A percentile compares a stretch with the other conserved stretches of the same genome.
Evolutionary conservation across 352 stramenopile genomes (phyloP).

Genomic region (Globisporangium solare): DNA sequence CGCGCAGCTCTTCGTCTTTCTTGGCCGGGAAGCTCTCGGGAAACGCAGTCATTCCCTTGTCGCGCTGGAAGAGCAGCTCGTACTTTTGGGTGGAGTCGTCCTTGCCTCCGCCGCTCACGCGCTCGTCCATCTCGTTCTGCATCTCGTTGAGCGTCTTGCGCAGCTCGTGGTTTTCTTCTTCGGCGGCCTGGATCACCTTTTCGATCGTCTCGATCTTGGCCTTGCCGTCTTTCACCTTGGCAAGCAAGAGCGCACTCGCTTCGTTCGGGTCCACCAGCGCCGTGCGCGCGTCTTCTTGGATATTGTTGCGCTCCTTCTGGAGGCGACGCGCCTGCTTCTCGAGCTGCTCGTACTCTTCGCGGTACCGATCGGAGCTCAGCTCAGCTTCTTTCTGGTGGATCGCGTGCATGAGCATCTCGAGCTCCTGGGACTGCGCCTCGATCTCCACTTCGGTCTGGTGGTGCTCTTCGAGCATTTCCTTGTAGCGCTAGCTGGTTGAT

Average conservation of each 20-base stretch:
- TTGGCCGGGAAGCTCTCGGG: slow-evolving; percentile 79
- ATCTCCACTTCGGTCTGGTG: slow-evolving; percentile 71
- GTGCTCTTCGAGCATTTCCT: slow-evolving; percentile 67
- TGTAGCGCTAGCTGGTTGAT: slow-evolving; percentile 88
- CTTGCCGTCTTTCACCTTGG: slow-evolving; percentile 87
- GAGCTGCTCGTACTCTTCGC: slow-evolving; percentile 74
- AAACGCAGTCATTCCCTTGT: slow-evolving; percentile 91
- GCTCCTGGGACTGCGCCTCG: slow-evolving; percentile 56
- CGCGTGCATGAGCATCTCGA: slow-evolving; percentile 68
- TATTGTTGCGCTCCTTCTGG: slow-evolving; percentile 71
- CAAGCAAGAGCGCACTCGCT: slow-evolving; percentile 69
- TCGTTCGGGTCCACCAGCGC: slow-evolving; percentile 88
- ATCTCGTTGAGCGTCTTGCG: slow-evolving; percentile 49
- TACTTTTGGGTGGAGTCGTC: slow-evolving; percentile 77
- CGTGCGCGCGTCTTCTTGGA: slow-evolving; percentile 79
- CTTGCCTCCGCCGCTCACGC: slow-evolving; percentile 52
- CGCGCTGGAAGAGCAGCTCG: slow-evolving; percentile 83
- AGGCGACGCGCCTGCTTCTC: slow-evolving; percentile 61
- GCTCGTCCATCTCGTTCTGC: slow-evolving; percentile 61
- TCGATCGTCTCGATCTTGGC: slow-evolving; percentile 76
- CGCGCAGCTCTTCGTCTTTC: slow-evolving; percentile 55
- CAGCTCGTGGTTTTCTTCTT: slow-evolving; percentile 56
- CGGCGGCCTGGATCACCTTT: slow-evolving; percentile 39
- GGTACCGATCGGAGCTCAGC: slow-evolving; percentile 57
- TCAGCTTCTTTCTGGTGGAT: slow-evolving; percentile 78